Evolutionary conservation across 495 filamentous ascomycete genomes (phyloP).

Genomic region (Trichoderma parareesei): DNA sequence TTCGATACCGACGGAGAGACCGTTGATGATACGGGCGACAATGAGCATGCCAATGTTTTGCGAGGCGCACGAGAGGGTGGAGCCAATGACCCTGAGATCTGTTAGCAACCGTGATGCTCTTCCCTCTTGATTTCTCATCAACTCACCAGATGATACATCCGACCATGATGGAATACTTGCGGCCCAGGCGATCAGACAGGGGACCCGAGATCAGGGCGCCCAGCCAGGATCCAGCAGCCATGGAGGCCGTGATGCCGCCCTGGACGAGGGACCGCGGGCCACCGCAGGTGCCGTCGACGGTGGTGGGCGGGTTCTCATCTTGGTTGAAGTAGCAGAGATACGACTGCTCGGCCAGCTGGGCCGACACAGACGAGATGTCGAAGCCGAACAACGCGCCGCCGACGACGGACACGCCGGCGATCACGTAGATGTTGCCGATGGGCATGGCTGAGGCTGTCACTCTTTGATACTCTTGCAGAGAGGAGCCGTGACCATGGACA

Average conservation of each 20-base stretch:
- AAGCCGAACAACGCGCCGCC: constrained; percentile 66
- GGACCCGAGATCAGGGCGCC: constrained; percentile 59
- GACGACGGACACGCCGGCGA: constrained; percentile 9
- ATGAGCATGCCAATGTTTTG: constrained; percentile 57
- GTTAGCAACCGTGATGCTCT: background rate
- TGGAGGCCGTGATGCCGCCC: constrained; percentile 58
- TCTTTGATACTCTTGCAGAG: background rate
- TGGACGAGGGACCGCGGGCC: constrained; percentile 24
- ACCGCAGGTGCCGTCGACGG: background rate
- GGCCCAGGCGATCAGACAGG: constrained; percentile 59
- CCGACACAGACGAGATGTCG: constrained; percentile 64
- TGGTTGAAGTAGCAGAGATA: constrained; percentile 56
- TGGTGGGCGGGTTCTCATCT: constrained; percentile 21
- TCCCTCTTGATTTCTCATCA: background rate
- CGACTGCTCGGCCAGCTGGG: constrained; percentile 52
- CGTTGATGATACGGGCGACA: constrained; percentile 60
- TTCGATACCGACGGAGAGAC: constrained; percentile 66
- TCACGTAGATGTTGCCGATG: constrained; percentile 12
- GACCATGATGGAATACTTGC: constrained; percentile 60
- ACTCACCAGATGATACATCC: constrained; percentile 57
- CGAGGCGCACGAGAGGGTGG: constrained; percentile 54
- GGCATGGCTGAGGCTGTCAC: constrained; percentile 4
- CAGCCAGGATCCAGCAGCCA: constrained; percentile 69
- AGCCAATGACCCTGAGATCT: constrained; percentile 28
- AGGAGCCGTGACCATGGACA: background rate